A percentile compares a stretch with the other conserved stretches of the same genome.
Conservation (phyloP, 306 rosid species). For the Vigna reflexopilosa region DNA sequence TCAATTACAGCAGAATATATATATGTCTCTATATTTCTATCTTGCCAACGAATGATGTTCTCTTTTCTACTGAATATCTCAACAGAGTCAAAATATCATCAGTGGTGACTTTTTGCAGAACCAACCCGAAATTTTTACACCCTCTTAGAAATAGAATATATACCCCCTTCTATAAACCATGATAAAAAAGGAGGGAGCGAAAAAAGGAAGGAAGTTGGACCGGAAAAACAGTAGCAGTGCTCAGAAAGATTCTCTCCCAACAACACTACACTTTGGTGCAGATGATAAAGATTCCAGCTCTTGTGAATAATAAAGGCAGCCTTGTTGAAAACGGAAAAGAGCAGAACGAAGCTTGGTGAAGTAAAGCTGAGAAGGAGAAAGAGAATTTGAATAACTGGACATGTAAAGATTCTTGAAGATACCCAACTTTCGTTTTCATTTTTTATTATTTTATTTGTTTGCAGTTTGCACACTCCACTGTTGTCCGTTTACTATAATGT, state of each 20-base stretch:
- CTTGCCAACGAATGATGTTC: slow-evolving; percentile 32
- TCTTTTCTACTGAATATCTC: slow-evolving; percentile 12
- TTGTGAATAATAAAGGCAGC: too few relatives aligned
- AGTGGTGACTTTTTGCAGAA: slow-evolving; percentile 33
- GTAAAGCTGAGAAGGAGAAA: slow-evolving; percentile 19
- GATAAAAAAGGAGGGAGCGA: slow-evolving; percentile 19
- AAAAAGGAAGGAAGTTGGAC: slow-evolving; percentile 36
- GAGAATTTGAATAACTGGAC: slow-evolving; percentile 38
- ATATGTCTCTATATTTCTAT: background rate
- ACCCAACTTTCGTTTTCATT: slow-evolving; percentile 45
- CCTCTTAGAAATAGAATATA: slow-evolving; percentile 18
- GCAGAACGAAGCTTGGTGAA: slow-evolving; percentile 14
- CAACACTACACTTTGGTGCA: slow-evolving; percentile 33
- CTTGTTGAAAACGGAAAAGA: slow-evolving; percentile 6
- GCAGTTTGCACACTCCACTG: slow-evolving; percentile 11
- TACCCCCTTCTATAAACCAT: slow-evolving; percentile 30
- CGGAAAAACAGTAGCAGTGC: background rate
- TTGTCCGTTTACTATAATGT: background rate
- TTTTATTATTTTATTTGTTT: background rate
- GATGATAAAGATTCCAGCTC: slow-evolving; percentile 37
- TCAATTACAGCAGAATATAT: slow-evolving; percentile 25
- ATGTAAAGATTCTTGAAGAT: slow-evolving; percentile 65
- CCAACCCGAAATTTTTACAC: slow-evolving; percentile 11
- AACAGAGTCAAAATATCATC: slow-evolving; percentile 32
- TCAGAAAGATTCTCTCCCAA: slow-evolving; percentile 28